These are phyloP conservation scores for Populus hybrid DNA, from an alignment of 441 rosid species.

Conservation along the genomic window DNA sequence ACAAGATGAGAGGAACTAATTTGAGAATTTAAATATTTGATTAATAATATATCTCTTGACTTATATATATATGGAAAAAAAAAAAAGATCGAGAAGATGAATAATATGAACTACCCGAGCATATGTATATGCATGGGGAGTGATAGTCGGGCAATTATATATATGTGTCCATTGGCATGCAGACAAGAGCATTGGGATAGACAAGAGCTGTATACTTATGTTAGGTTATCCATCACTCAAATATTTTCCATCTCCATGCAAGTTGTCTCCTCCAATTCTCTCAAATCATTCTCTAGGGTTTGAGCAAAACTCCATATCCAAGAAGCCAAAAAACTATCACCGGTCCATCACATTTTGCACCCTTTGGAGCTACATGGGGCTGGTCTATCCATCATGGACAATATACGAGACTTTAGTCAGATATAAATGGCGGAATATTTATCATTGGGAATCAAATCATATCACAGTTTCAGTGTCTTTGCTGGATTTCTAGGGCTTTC, in stretches of 20 bases:
- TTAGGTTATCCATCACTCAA: slow-evolving; percentile 42
- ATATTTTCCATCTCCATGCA: slow-evolving; percentile 31
- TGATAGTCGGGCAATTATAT: slow-evolving; percentile 17
- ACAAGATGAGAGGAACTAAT: too few species aligned
- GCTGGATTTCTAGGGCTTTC: not conserved
- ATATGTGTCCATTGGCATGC: slow-evolving; percentile 30
- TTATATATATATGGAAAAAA: not conserved
- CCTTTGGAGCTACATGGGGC: slow-evolving; percentile 8
- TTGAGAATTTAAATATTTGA: not conserved
- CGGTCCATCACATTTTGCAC: slow-evolving; percentile 16
- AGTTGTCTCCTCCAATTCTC: slow-evolving; percentile 25
- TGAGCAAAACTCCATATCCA: slow-evolving; percentile 35
- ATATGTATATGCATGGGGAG: not conserved
- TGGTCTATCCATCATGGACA: not conserved
- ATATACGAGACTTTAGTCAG: slow-evolving; percentile 1
- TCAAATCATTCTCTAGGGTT: slow-evolving; percentile 28
- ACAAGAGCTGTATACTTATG: slow-evolving; percentile 12
- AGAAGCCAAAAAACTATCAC: slow-evolving; percentile 27
- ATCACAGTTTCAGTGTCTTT: not conserved
- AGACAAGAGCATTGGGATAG: slow-evolving; percentile 54
- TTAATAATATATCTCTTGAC: not conserved
- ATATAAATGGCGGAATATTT: not conserved
- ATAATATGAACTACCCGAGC: too few species aligned
- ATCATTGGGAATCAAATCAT: slow-evolving; percentile 20
- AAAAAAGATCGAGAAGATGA: too few species aligned